Conservation (phyloP, 495 filamentous ascomycete genomes). For the Aspergillus haitiensis region DNA sequence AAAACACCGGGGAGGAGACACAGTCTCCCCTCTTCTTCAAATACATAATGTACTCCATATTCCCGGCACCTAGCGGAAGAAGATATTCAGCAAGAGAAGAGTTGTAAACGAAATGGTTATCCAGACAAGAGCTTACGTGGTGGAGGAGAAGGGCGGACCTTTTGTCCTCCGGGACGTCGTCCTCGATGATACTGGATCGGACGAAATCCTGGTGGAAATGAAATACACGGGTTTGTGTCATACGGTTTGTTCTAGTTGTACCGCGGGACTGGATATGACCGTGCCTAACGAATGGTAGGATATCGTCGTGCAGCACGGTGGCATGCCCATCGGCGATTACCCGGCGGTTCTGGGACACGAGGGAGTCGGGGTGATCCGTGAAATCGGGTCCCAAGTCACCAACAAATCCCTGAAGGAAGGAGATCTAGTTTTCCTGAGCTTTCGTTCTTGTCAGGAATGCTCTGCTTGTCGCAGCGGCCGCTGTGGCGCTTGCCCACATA, state of each 20-base stretch:
- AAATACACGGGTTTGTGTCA: conserved; percentile 39
- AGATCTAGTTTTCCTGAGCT: conserved; percentile 49
- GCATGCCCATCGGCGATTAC: conserved; percentile 32
- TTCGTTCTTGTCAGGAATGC: conserved; percentile 43
- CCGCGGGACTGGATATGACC: neutral
- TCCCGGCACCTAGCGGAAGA: too few species aligned
- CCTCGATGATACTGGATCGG: conserved; percentile 29
- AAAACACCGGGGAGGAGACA: too few species aligned
- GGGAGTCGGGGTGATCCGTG: conserved; percentile 50
- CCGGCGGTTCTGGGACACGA: conserved; percentile 55
- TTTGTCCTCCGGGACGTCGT: conserved; percentile 33
- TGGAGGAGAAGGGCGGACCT: conserved; percentile 26
- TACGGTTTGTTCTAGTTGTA: conserved; percentile 23
- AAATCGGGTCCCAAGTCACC: conserved; percentile 44
- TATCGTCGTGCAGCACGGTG: conserved; percentile 38
- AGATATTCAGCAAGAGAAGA: too few species aligned
- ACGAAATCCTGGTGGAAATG: conserved; percentile 38
- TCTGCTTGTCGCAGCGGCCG: conserved; percentile 22
- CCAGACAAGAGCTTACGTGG: conserved; percentile 28
- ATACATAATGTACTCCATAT: too few species aligned
- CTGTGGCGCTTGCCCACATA: conserved; percentile 33
- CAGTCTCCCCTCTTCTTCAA: too few species aligned
- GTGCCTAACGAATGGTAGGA: conserved; percentile 23
- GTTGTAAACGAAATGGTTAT: neutral
- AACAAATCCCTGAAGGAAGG: conserved; percentile 40